Evolutionary conservation across 192 early-diverging fungal species (phyloP).

Genomic region (Geranomyces michiganensis): DNA sequence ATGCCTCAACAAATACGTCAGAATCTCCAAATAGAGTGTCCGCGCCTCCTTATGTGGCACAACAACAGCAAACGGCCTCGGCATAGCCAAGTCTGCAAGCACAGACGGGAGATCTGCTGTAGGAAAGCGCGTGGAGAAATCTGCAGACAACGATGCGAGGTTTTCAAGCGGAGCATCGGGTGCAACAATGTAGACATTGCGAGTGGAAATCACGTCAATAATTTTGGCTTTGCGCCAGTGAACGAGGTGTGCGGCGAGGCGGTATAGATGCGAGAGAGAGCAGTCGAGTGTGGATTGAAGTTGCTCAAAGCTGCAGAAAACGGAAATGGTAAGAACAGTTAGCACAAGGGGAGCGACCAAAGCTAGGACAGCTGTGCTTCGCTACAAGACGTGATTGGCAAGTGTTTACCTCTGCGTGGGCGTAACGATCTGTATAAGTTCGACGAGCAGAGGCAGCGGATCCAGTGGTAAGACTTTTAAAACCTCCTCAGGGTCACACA

Average conservation of each 20-base stretch:
- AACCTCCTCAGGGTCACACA: conserved; percentile 82
- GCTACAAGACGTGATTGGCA: neutral
- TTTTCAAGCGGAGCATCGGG: conserved; percentile 57
- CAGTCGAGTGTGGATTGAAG: conserved; percentile 84
- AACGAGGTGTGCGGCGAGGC: conserved; percentile 86
- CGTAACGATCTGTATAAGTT: conserved; percentile 84
- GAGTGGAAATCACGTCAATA: conserved; percentile 76
- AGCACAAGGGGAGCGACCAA: too few species aligned
- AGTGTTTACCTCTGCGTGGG: conserved; percentile 70
- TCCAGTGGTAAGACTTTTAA: conserved; percentile 77
- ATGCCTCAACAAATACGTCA: conserved; percentile 79
- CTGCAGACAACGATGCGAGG: conserved; percentile 41
- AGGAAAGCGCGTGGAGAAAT: conserved; percentile 63
- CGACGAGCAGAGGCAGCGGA: conserved; percentile 83
- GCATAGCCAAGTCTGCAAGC: conserved; percentile 58
- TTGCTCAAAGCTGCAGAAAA: conserved; percentile 66
- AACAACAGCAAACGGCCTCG: conserved; percentile 56
- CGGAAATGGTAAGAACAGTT: too few species aligned
- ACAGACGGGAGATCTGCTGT: conserved; percentile 59
- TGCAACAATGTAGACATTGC: conserved; percentile 80
- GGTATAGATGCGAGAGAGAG: conserved; percentile 91
- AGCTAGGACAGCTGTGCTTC: neutral
- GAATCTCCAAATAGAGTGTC: conserved; percentile 77
- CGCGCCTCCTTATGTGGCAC: conserved; percentile 65
- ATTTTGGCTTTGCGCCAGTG: conserved; percentile 93